These are phyloP conservation scores for Claviceps maximensis DNA, from an alignment of 2,329 filamentous ascomycete species.

Conservation along the genomic window DNA sequence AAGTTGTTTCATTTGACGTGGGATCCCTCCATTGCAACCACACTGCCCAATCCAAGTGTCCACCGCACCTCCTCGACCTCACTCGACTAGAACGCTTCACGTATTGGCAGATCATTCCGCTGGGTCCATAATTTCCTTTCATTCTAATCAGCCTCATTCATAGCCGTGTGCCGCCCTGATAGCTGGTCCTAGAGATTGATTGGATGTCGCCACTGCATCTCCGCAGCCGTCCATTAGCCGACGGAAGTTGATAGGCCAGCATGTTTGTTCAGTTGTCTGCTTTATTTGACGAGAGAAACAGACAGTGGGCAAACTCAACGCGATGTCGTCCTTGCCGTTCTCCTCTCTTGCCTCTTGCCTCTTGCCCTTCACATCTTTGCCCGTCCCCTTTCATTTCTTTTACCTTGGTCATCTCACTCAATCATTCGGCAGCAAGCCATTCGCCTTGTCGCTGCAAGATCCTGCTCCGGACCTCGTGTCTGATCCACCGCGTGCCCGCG, in stretches of 20 bases:
- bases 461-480: neutral
- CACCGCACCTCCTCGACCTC: neutral
- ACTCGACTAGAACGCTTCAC: neutral
- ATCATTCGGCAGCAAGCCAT: neutral
- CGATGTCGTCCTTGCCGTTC: neutral
- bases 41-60: neutral
- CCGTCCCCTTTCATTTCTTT: too few relatives aligned
- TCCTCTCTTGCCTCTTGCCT: neutral
- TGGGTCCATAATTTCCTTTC: neutral
- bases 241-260: neutral
- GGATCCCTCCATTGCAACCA: neutral
- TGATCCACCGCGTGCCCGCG: constrained; percentile 3
- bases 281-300: too few relatives aligned
- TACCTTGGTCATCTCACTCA: too few relatives aligned
- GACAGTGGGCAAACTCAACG: too few relatives aligned
- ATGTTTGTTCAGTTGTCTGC: neutral
- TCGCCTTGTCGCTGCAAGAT: neutral
- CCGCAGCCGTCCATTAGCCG: neutral
- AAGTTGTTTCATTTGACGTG: neutral
- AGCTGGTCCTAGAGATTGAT: neutral
- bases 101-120: neutral
- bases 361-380: neutral
- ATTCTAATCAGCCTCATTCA: neutral
- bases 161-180: neutral
- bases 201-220: neutral